These are phyloP conservation scores for Meredithiella fracta DNA, from an alignment of 2,329 filamentous ascomycete species.

Conservation along the genomic window DNA sequence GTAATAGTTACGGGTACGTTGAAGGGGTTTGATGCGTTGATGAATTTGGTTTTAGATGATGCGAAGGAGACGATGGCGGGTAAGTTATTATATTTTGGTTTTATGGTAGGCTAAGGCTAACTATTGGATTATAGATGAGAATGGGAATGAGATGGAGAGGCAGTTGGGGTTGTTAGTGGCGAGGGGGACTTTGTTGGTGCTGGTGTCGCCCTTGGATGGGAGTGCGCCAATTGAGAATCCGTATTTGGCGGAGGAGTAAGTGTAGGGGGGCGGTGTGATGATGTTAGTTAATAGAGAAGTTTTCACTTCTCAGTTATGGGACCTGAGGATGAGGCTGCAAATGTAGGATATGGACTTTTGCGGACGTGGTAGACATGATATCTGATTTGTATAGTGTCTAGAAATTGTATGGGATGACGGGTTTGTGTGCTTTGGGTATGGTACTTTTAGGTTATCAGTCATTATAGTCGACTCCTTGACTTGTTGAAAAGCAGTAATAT, in stretches of 20 bases:
- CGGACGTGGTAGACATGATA: too few species aligned
- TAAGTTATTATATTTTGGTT: constrained; percentile 23
- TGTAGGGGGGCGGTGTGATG: background rate
- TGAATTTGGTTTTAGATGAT: constrained; percentile 94
- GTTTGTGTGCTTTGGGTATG: too few species aligned
- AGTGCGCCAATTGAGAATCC: constrained; percentile 94
- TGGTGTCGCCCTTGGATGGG: constrained; percentile 83
- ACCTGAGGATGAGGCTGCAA: too few species aligned
- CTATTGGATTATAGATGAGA: constrained; percentile 50
- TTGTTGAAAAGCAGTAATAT: too few species aligned
- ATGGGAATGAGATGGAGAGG: constrained; percentile 72
- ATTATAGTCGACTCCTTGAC: too few species aligned
- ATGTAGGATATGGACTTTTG: too few species aligned
- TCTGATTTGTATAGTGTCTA: too few species aligned
- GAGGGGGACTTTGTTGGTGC: constrained; percentile 77
- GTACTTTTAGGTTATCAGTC: too few species aligned
- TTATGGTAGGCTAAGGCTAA: background rate
- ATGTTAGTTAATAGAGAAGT: too few species aligned
- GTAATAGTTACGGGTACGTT: constrained; percentile 66
- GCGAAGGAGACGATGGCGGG: constrained; percentile 81
- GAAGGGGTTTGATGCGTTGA: constrained; percentile 91
- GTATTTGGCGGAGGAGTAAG: constrained; percentile 30
- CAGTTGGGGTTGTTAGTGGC: constrained; percentile 77
- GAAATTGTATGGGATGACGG: too few species aligned
- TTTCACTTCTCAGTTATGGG: background rate